Conservation (phyloP, 2,329 filamentous ascomycete species). For the Sporothrix pallida region DNA sequence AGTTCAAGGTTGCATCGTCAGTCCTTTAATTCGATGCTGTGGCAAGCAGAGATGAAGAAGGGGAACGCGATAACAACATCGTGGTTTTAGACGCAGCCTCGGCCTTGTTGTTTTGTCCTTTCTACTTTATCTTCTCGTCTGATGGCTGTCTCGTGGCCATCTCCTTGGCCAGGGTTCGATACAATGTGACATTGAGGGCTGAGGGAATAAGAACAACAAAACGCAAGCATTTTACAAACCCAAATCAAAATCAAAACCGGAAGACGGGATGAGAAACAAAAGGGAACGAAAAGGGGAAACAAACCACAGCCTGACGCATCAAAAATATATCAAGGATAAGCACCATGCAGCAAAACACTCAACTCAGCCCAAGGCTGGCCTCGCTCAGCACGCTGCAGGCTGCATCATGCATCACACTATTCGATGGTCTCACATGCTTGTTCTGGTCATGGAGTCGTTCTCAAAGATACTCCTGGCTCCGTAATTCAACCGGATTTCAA, state of each 20-base stretch:
- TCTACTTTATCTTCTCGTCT: not conserved
- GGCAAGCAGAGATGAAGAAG: not conserved
- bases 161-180: constrained; percentile 4
- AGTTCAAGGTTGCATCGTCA: not conserved
- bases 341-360: constrained; percentile 1
- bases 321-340: not conserved
- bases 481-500: too few species aligned
- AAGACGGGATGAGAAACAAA: not conserved
- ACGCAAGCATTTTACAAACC: too few species aligned
- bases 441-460: not conserved
- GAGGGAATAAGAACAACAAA: not conserved
- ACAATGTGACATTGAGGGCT: constrained; percentile 4
- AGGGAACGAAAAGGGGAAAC: not conserved
- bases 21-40: constrained; percentile 24
- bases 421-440: not conserved
- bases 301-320: not conserved
- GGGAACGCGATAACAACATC: not conserved
- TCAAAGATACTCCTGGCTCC: not conserved
- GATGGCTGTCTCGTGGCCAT: constrained; percentile 17
- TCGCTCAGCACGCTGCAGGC: constrained; percentile 6
- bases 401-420: constrained; percentile 13
- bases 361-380: not conserved
- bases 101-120: not conserved
- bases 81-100: not conserved
- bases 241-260: not conserved